Percentiles rank a stretch among this genome's conserved stretches.
These are phyloP conservation scores for Aspergillus fumigatiaffinis DNA, from an alignment of 2,329 filamentous ascomycete species.

Conservation along the genomic window DNA sequence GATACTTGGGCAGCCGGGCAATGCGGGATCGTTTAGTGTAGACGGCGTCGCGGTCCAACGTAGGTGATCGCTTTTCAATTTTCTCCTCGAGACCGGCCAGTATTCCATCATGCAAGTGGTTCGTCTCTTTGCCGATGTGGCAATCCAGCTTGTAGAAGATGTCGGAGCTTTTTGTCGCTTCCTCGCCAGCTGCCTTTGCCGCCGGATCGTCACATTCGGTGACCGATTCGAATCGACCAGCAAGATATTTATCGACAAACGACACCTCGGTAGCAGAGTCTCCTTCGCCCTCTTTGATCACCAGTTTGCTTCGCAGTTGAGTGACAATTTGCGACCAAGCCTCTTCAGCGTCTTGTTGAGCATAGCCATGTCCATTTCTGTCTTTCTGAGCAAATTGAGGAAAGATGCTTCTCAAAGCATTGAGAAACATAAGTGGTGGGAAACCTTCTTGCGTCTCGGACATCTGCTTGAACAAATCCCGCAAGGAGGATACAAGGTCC, in stretches of 20 bases:
- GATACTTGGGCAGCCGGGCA: constrained; percentile 84
- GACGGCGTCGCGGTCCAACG: constrained; percentile 69
- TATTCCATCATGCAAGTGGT: constrained; percentile 88
- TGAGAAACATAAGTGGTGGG: constrained; percentile 76
- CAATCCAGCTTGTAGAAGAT: constrained; percentile 90
- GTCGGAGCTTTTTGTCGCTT: constrained; percentile 64
- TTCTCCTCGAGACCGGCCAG: constrained; percentile 77
- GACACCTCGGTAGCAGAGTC: constrained; percentile 53
- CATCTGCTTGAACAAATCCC: constrained; percentile 86
- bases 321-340: constrained; percentile 94
- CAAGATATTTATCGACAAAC: constrained; percentile 88
- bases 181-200: constrained; percentile 70
- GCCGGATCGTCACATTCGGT: constrained; percentile 80
- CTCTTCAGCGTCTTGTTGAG: constrained; percentile 98
- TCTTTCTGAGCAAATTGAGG: constrained; percentile 92
- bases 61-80: constrained; percentile 82
- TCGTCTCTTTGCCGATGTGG: constrained; percentile 82
- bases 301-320: constrained; percentile 74
- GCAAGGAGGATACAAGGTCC: constrained; percentile 73
- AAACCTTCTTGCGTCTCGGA: constrained; percentile 83
- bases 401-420: constrained; percentile 71
- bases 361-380: constrained; percentile 76
- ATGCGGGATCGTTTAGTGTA: constrained; percentile 94
- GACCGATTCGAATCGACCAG: constrained; percentile 71
- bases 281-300: constrained; percentile 51